Base-by-base conservation (phyloP, 352 stramenopile species). In the Phytophthora nicotianae region DNA sequence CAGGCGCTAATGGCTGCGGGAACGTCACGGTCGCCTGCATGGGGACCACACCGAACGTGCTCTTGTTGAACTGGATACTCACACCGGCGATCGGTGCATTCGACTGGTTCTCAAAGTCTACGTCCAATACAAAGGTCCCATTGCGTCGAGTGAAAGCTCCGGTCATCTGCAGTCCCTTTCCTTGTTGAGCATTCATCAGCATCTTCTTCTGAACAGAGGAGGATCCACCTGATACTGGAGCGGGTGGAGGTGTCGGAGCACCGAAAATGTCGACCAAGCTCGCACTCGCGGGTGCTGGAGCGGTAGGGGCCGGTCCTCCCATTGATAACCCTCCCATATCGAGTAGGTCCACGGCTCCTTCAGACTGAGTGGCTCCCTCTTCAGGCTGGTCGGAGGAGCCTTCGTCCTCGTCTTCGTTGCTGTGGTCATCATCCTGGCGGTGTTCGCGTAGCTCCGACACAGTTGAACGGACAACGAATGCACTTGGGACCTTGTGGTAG, bases 1-100 rank as follows among this genome's bases (percentile, higher is more conserved):
- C 90, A 13, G 75, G 79, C 4, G 70, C 75, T 4, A 93, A 62
- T 16, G 75, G 77, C 71, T 86, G 70, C 6, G 83, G 65, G 66
- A 92, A 94, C 11, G 70, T 77, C 40, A 98, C 89, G 48, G 97
- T 91, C 54, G 96, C 91, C 61, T 96, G 94, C 68, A 92, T 82
- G 5, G 96, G 96, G 45, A 93, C 91, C 13, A 99, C 83, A 33
- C 96, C 96, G 73, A 99, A 99, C 26, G 94, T 96, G 70, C 96
- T 98, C 82, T 99, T 99, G 84, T 99, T 99, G 29, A 99, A 81
- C 72, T 99, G 96, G 56, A 99, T 96, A 29, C 96, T 96, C 26
- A 99, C 74, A 9, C 84, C 81, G 1, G 69, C 58, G 57, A 99
- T 91, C 56, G 93, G 83, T 21, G 97, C 75, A 21, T 90, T 68